Evolutionary conservation across 1,284 basidiomycete species (phyloP).

Genomic region (Laetiporus sulphureus): DNA sequence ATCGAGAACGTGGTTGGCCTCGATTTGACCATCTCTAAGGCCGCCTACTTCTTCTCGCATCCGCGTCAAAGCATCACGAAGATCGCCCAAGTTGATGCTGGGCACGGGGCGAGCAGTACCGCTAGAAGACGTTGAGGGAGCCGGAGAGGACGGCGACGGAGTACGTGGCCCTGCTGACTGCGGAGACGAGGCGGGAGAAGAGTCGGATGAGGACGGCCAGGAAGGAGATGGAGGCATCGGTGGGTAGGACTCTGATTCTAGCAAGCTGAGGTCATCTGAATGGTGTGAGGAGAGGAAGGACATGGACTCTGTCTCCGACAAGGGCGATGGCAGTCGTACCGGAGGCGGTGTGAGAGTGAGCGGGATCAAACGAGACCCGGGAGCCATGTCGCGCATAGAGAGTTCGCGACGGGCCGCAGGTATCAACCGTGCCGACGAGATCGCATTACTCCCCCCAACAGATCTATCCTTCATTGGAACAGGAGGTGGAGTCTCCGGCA

Average conservation of each 20-base stretch:
- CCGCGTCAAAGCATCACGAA: constrained; percentile 40
- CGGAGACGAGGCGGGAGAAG: constrained; percentile 23
- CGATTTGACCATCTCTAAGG: constrained; percentile 51
- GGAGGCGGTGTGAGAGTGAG: constrained; percentile 37
- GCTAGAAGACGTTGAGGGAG: constrained; percentile 35
- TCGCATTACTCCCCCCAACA: constrained; percentile 29
- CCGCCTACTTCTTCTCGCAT: constrained; percentile 45
- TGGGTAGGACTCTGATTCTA: constrained; percentile 33
- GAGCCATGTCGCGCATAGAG: no score
- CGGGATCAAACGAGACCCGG: no score
- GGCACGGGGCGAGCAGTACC: constrained; percentile 35
- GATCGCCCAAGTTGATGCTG: constrained; percentile 27
- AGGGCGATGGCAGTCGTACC: constrained; percentile 36
- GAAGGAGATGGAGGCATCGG: constrained; percentile 22
- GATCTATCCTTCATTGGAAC: constrained; percentile 35
- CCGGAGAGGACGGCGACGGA: constrained; percentile 29
- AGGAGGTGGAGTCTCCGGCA: constrained; percentile 28
- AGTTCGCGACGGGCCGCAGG: not conserved
- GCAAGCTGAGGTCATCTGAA: constrained; percentile 56
- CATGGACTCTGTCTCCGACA: constrained; percentile 36
- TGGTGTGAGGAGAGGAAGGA: constrained; percentile 72
- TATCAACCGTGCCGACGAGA: constrained; percentile 16
- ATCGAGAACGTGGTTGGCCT: constrained; percentile 44
- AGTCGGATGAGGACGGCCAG: constrained; percentile 27
- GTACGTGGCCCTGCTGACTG: constrained; percentile 25